These are phyloP conservation scores for Mortierella sp. DNA, from an alignment of 371 early-diverging fungal genomes.

Conservation along the genomic window DNA sequence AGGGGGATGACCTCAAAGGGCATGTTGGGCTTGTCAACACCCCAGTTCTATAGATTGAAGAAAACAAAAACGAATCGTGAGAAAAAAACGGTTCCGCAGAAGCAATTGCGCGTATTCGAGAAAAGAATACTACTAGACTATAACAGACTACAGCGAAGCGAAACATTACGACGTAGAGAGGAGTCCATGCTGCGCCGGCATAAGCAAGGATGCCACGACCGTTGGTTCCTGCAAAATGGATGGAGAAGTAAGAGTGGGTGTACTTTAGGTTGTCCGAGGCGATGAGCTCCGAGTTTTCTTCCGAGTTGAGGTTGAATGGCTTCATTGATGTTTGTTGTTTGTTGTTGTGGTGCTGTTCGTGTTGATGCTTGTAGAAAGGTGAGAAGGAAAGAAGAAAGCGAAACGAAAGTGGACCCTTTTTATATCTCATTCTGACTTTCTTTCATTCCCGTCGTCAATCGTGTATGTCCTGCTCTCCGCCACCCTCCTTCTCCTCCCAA, in stretches of 20 bases:
- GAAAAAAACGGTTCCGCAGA: no score
- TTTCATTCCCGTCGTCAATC: background rate
- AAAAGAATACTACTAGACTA: no score
- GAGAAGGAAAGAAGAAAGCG: background rate
- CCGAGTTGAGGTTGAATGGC: slow-evolving; percentile 27
- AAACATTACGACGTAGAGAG: slow-evolving; percentile 17
- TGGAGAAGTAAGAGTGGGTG: slow-evolving; percentile 25
- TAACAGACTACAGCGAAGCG: no score
- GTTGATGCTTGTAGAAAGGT: background rate
- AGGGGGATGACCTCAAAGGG: slow-evolving; percentile 33
- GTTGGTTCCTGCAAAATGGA: slow-evolving; percentile 39
- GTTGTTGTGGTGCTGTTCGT: background rate
- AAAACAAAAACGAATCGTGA: background rate
- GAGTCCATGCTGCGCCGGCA: slow-evolving; percentile 33
- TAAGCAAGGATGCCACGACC: slow-evolving; percentile 36
- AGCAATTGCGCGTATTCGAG: no score
- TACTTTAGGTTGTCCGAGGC: slow-evolving; percentile 33
- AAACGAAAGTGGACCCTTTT: background rate
- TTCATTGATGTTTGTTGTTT: slow-evolving; percentile 14
- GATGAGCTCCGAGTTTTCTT: slow-evolving; percentile 32
- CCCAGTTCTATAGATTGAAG: slow-evolving; percentile 24
- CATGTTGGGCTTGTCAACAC: slow-evolving; percentile 16
- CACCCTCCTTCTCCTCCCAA: background rate
- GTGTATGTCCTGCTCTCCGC: background rate
- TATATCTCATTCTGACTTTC: background rate